Evolutionary conservation across 305 asterid species (phyloP), one percentile per base, ranked within the genome.

Genomic region (Lippia alba): DNA sequence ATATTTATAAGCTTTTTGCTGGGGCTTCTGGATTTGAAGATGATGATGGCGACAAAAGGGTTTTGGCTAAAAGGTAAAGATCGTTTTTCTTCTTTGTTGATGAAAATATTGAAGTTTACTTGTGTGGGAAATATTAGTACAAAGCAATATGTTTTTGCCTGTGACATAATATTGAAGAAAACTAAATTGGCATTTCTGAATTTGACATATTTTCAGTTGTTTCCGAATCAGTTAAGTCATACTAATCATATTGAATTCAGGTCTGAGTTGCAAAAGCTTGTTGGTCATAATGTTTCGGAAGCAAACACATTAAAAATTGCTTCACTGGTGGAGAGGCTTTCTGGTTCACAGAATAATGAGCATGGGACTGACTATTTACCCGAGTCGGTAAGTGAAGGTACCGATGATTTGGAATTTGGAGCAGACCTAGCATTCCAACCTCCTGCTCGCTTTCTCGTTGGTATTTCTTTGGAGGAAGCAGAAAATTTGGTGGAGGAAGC

Each of bases 401-500:
- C 58, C 12, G 89, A 82, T 76, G 91, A 79, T 51, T 58, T 77
- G 50, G 99, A 94, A 87, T 94, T 94, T 83, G 99, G 99, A 65
- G 83, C 93, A 55, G 96, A 94, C 72, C 88, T 94, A 64, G 83
- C 76, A 66, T 94, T 94, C 79, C 87, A 41, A 64, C 84, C 84
- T 46, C 99, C 97, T 30, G 82, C 91, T 39, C 91, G 97, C 64
- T 94, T 90, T 85, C 80, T 89, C 58, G 87, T 86, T 72, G 99
- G 89, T 72, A 76, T 64, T 76, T 75, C 87, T 48, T 67, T 83
- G 69, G 97, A 85, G 64, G 94, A 80, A 58, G 81, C 72, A 16
- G 87, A 82, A 9, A 73, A 68, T 63, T 65, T 77, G 78, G 59
- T 79, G 75, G 86, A 84, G 73, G 91, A 83, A 76, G 62, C 81